These are phyloP conservation scores for Venturiaceae sp. DNA, from an alignment of 2,329 filamentous ascomycete genomes.

Conservation along the genomic window DNA sequence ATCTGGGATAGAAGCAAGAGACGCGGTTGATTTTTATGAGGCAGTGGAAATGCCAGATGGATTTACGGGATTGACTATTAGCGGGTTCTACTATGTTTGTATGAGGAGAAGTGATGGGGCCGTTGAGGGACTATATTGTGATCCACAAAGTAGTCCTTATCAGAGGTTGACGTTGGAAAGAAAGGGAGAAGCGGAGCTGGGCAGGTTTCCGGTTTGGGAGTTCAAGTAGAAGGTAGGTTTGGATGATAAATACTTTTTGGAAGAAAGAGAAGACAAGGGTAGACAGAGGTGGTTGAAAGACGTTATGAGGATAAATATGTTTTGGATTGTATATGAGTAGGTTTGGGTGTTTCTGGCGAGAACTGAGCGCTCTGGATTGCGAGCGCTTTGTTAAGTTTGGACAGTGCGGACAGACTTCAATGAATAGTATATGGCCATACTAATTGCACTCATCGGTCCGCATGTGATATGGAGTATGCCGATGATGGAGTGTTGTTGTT, in stretches of 20 bases:
- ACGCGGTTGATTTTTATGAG: conserved; percentile 3
- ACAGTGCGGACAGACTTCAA: neutral
- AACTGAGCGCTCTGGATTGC: neutral
- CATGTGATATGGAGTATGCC: no score
- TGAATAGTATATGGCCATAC: neutral
- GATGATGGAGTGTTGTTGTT: no score
- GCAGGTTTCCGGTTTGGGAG: neutral
- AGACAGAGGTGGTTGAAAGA: neutral
- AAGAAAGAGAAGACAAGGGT: neutral
- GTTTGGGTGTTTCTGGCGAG: neutral
- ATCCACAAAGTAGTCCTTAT: conserved; percentile 44
- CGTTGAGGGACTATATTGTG: conserved; percentile 44
- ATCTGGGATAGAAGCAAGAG: neutral
- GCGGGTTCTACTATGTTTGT: conserved; percentile 45
- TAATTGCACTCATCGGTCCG: neutral
- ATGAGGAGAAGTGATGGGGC: conserved; percentile 34
- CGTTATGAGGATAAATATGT: neutral
- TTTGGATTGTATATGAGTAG: neutral
- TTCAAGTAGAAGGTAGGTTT: neutral
- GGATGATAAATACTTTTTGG: neutral
- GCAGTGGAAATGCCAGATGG: conserved; percentile 14
- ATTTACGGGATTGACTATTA: conserved; percentile 38
- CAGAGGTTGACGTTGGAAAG: conserved; percentile 39
- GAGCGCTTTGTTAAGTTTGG: neutral
- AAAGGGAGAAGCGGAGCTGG: conserved; percentile 6